Conservation (phyloP, 768 basidiomycete genomes). For the Stropharia rugosoannulata region DNA sequence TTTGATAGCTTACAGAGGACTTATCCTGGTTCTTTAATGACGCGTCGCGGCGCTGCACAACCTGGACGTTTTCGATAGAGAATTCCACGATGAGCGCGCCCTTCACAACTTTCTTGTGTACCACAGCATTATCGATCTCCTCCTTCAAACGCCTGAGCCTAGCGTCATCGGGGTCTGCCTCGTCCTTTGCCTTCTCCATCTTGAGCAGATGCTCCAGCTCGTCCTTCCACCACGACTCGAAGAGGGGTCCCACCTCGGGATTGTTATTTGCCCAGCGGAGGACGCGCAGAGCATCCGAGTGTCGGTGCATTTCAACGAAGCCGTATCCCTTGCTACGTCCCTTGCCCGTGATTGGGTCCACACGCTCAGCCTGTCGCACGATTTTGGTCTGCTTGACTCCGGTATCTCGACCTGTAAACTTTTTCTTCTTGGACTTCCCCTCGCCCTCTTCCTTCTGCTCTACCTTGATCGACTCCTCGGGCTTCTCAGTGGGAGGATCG, state of each 20-base stretch:
- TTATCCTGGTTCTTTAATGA: conserved; percentile 37
- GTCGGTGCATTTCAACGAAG: conserved; percentile 86
- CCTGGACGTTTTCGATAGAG: conserved; percentile 92
- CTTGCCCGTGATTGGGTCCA: conserved; percentile 84
- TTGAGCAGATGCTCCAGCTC: conserved; percentile 64
- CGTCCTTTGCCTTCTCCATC: conserved; percentile 59
- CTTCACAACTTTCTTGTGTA: conserved; percentile 36
- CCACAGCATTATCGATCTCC: conserved; percentile 42
- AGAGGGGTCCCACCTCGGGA: conserved; percentile 56
- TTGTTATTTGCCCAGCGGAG: conserved; percentile 96
- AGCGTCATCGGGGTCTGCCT: conserved; percentile 52
- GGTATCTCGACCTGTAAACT: conserved; percentile 25
- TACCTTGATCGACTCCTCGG: conserved; percentile 14
- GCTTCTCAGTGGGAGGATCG: conserved; percentile 30
- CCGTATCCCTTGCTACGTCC: conserved; percentile 94
- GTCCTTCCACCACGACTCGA: conserved; percentile 91
- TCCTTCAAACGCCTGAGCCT: conserved; percentile 56
- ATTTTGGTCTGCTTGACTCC: conserved; percentile 89
- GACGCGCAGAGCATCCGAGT: conserved; percentile 88
- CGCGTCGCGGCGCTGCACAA: conserved; percentile 73
- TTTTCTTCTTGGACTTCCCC: conserved; percentile 37
- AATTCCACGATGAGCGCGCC: conserved; percentile 86
- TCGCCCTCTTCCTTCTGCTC: conserved; percentile 25
- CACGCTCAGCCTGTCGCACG: conserved; percentile 84
- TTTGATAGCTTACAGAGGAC: conserved; percentile 18